Evolutionary conservation across 345 rosid genomes (phyloP).

Genomic region (Ceriops zippeliana): DNA sequence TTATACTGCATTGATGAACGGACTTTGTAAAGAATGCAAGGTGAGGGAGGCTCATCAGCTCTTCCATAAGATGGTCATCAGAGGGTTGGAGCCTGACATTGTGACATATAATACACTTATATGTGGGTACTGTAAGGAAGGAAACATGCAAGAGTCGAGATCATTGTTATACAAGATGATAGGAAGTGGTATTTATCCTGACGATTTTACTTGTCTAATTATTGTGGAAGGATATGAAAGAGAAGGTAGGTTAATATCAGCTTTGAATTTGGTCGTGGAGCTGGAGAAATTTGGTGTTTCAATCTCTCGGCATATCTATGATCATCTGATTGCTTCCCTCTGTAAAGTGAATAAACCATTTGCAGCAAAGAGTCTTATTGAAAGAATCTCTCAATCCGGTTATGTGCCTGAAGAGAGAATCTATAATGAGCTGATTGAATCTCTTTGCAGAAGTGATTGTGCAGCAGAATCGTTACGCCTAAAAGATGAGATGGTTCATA

Average conservation of each 20-base stretch:
- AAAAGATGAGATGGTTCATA: slow-evolving; percentile 45
- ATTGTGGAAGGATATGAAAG: slow-evolving; percentile 56
- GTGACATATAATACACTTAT: slow-evolving; percentile 73
- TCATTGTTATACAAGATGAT: slow-evolving; percentile 64
- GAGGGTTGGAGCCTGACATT: slow-evolving; percentile 62
- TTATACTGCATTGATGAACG: slow-evolving; percentile 62
- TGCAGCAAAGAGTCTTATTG: slow-evolving; percentile 75
- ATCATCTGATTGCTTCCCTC: slow-evolving; percentile 47
- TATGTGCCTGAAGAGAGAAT: slow-evolving; percentile 37
- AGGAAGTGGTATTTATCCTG: slow-evolving; percentile 52
- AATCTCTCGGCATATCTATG: slow-evolving; percentile 45
- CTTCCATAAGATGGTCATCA: slow-evolving; percentile 61
- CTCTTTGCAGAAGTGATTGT: slow-evolving; percentile 44
- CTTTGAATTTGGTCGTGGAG: slow-evolving; percentile 71
- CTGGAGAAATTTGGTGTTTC: slow-evolving; percentile 50
- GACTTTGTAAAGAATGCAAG: slow-evolving; percentile 79
- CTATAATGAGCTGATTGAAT: slow-evolving; percentile 47
- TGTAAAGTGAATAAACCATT: slow-evolving; percentile 67
- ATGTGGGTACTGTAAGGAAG: slow-evolving; percentile 66
- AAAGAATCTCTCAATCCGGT: slow-evolving; percentile 41
- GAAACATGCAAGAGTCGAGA: slow-evolving; percentile 56
- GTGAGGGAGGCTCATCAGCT: slow-evolving; percentile 80
- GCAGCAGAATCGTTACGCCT: slow-evolving; percentile 50
- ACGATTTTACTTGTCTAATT: slow-evolving; percentile 53
- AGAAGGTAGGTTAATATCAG: slow-evolving; percentile 58